These are phyloP conservation scores for Piloderma croceum DNA, from an alignment of 768 basidiomycete species.

Conservation along the genomic window DNA sequence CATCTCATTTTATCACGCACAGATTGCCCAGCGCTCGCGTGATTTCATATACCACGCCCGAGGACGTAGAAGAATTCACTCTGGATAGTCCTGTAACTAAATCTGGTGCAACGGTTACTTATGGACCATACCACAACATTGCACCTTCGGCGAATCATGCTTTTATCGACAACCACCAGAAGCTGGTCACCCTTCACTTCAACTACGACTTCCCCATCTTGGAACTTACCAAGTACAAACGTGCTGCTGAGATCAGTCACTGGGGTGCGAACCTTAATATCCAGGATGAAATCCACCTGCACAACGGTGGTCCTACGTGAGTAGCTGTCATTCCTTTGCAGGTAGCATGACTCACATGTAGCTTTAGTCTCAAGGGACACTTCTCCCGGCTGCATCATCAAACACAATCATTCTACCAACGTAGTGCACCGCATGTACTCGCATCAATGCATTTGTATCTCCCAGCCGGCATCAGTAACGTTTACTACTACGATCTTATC, in stretches of 20 bases:
- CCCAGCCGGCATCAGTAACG: slow-evolving; percentile 73
- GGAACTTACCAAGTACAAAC: slow-evolving; percentile 64
- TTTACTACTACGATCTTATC: slow-evolving; percentile 87
- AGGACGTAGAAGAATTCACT: slow-evolving; percentile 51
- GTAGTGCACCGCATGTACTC: slow-evolving; percentile 63
- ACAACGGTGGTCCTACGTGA: slow-evolving; percentile 87
- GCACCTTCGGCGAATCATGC: slow-evolving; percentile 52
- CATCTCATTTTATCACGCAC: too few relatives aligned
- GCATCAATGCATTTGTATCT: slow-evolving; percentile 72
- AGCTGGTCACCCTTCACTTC: slow-evolving; percentile 72
- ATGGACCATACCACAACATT: slow-evolving; percentile 81
- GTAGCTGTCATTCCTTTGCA: slow-evolving; percentile 26
- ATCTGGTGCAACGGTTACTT: slow-evolving; percentile 76
- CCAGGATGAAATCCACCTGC: slow-evolving; percentile 79
- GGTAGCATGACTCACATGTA: slow-evolving; percentile 5
- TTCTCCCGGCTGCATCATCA: slow-evolving; percentile 92
- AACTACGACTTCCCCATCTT: slow-evolving; percentile 76
- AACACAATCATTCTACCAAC: slow-evolving; percentile 63
- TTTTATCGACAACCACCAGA: slow-evolving; percentile 59
- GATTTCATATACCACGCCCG: slow-evolving; percentile 64
- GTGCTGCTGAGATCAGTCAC: slow-evolving; percentile 88
- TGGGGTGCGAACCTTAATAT: slow-evolving; percentile 96
- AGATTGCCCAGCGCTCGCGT: too few relatives aligned
- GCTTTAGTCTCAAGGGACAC: slow-evolving; percentile 80
- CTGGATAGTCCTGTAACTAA: slow-evolving; percentile 59